Evolutionary conservation across 2,329 filamentous ascomycete genomes (phyloP).

Genomic region (Zymoseptoria tritici): DNA sequence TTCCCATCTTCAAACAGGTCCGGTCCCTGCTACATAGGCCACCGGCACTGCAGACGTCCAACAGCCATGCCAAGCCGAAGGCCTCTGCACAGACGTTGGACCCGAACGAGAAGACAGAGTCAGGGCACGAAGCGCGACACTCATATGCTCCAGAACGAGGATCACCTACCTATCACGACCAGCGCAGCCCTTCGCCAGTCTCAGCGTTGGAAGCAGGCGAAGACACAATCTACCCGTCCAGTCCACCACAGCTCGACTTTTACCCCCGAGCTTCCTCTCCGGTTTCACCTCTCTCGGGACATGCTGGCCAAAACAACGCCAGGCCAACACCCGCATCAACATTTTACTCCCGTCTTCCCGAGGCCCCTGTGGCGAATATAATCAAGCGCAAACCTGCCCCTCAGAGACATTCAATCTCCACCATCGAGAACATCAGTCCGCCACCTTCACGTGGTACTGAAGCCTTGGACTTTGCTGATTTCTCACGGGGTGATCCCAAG

Average conservation of each 20-base stretch:
- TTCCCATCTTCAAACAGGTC: conserved; percentile 30
- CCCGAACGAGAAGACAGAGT: neutral
- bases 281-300: conserved; percentile 21
- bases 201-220: conserved; percentile 21
- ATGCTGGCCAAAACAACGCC: conserved; percentile 7
- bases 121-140: conserved; percentile 4
- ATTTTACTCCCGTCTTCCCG: neutral
- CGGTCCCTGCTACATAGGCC: conserved; percentile 27
- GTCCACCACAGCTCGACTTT: conserved; percentile 8
- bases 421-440: conserved; percentile 18
- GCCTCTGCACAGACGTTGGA: conserved; percentile 10
- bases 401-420: conserved; percentile 6
- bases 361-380: conserved; percentile 3
- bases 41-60: conserved; percentile 11
- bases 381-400: conserved; percentile 26
- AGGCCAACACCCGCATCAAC: neutral
- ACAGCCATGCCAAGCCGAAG: conserved; percentile 13
- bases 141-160: conserved; percentile 2
- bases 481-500: conserved; percentile 6
- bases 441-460: conserved; percentile 12
- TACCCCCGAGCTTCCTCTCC: conserved; percentile 11
- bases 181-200: conserved; percentile 13
- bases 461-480: conserved; percentile 3
- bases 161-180: conserved; percentile 1
- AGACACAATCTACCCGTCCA: conserved; percentile 2